phyloP scores from a whole-genome alignment of 768 basidiomycete genomes.

The Naganishia randhawae region DNA sequence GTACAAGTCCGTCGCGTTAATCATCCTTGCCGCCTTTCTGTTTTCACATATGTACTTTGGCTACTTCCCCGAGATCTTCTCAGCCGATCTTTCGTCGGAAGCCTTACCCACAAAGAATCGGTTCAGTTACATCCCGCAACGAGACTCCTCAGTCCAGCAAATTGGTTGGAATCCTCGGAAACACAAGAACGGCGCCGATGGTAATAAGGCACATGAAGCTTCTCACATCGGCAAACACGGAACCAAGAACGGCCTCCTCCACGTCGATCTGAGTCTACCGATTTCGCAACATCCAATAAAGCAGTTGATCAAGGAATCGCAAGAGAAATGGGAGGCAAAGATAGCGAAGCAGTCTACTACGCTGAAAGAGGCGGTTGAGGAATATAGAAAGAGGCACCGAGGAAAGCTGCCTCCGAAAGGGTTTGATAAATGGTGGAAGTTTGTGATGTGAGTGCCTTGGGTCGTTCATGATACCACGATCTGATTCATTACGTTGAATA shows the following conservation, averaged over 20 bases:
- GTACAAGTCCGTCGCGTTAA: too few relatives aligned
- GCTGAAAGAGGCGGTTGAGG: slow-evolving; percentile 51
- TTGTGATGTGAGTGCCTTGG: slow-evolving; percentile 31
- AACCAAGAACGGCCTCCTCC: slow-evolving; percentile 37
- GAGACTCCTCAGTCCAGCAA: background rate
- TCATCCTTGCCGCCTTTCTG: too few relatives aligned
- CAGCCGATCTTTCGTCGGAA: too few relatives aligned
- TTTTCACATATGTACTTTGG: too few relatives aligned
- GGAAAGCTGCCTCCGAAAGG: slow-evolving; percentile 52
- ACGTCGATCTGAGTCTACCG: slow-evolving; percentile 39
- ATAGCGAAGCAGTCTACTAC: slow-evolving; percentile 50
- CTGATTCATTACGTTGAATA: background rate
- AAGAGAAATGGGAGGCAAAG: slow-evolving; percentile 53
- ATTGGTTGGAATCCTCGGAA: background rate
- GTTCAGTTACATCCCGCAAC: background rate
- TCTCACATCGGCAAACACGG: background rate
- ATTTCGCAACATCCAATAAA: slow-evolving; percentile 54
- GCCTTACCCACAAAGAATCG: background rate
- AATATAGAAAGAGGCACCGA: slow-evolving; percentile 50
- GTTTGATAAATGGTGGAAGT: slow-evolving; percentile 55
- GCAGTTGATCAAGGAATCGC: slow-evolving; percentile 53
- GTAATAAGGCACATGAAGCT: background rate
- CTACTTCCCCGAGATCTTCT: too few relatives aligned
- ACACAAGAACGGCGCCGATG: background rate
- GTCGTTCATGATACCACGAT: background rate